Evolutionary conservation across 768 basidiomycete genomes (phyloP), one percentile per base, ranked within the genome.

Genomic region (Boletales sp.): DNA sequence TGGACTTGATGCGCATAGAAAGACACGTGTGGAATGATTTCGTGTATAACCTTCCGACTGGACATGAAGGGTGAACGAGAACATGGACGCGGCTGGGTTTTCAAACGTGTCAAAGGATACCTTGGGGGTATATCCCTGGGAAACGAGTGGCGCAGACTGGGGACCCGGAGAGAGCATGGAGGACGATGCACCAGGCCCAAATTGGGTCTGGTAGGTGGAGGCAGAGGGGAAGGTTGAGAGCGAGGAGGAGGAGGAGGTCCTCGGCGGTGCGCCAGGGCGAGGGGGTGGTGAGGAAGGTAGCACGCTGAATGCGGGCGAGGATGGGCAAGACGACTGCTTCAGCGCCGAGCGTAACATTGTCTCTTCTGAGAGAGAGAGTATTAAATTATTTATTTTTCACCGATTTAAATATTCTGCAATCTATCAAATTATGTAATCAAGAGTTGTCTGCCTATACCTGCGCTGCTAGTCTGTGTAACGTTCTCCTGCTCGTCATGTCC

Each of bases 81-180:
- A 92, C 87, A 93, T 89, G 63, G 80, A 79, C 8, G 86, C 86
- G 21, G 75, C 80, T 11, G 84, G 77, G 65, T 90, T 89, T 71
- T 90, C 88, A 48, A 93, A 90, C 0, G 90, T 92, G 65, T 92
- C 90, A 63, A 91, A 91, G 3, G 87, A 88, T 19, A 92, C 90
- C 55, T 66, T 71, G 19, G 63, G 60, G 15, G 74, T 67, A 43
- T 69, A 69, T 2, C 70, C 63, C 27, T 68, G 70, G 4, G 69
- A 61, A 10, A 52, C 66, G 30, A 63, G 50, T 24, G 60, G 44
- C 41, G 55, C 27, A 2, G 55, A 47, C 43, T 51, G 52, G 40
- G 21, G 57, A 45, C 47, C 59, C 7, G 52, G 56, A 24, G 53
- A 63, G 21, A 48, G 56, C 45, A 51, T 41, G 41, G 56, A 54